Base-by-base conservation (phyloP, 495 filamentous ascomycete genomes). In the Sphaerosporella brunnea region DNA sequence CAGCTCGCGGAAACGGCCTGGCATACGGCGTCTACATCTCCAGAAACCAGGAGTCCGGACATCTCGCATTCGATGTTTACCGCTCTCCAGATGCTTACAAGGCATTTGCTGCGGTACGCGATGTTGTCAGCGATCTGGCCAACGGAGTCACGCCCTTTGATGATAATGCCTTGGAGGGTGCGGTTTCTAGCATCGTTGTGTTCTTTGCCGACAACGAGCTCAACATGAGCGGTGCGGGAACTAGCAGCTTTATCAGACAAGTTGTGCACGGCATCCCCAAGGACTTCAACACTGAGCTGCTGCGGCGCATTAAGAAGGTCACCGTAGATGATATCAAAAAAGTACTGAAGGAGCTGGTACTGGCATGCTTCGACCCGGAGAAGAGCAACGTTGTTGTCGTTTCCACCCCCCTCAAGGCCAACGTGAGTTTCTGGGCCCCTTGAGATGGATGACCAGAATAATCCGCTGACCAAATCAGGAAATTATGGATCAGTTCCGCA, bases 31-130 rank as follows among this genome's bases (percentile, higher is more conserved):
- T 79, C 8, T 71, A 67, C 52, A 92, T 95, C 58, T 69, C 65
- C 11, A 75, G 77, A 49, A 77, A 82, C 52, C 66, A 82, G 34
- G 82, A 90, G 48, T 76, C 73, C 7, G 88, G 92, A 23, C 77
- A 82, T 45, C 63, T 94, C 40, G 74, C 77, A 49, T 87, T 86
- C 62, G 71, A 73, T 44, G 79, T 96, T 36, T 93, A 87, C 66
- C 77, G 87, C 19, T 88, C 86, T 4, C 88, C 90, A 0, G 81
- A 94, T 48, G 78, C 83, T 3, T 82, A 78, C 67, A 86, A 83
- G 58, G 90, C 92, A 1, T 94, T 87, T 60, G 67, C 71, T 44
- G 79, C 80, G 1, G 77, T 77, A 51, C 79, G 79, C 52, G 67
- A 76, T 39, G 82, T 86, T 23, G 73, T 96, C 28, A 73, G 78